These are phyloP conservation scores for Podaxis mareebaensis DNA, from an alignment of 768 basidiomycete genomes.

Conservation along the genomic window DNA sequence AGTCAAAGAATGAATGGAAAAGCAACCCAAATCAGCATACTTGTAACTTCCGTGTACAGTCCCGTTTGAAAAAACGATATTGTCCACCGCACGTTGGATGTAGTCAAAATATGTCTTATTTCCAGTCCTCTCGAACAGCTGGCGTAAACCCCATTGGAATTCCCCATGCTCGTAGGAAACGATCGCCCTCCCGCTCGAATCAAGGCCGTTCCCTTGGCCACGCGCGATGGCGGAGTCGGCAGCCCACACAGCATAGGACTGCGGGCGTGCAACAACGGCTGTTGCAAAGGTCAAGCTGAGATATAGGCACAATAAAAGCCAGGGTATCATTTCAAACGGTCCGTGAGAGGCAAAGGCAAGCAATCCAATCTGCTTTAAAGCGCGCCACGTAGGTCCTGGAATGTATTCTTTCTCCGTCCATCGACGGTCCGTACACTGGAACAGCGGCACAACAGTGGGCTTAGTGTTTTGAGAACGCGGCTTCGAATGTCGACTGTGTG, in stretches of 20 bases:
- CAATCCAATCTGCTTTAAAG: neutral
- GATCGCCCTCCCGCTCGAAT: slow-evolving; percentile 29
- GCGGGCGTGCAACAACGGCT: slow-evolving; percentile 26
- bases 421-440: neutral
- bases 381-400: neutral
- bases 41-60: slow-evolving; percentile 39
- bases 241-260: slow-evolving; percentile 45
- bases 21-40: slow-evolving; percentile 23
- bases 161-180: slow-evolving; percentile 44
- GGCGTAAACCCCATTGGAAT: slow-evolving; percentile 40
- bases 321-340: too few relatives aligned
- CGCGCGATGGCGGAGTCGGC: slow-evolving; percentile 45
- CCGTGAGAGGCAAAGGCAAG: too few relatives aligned
- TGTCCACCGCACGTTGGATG: slow-evolving; percentile 37
- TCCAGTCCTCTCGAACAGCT: slow-evolving; percentile 40
- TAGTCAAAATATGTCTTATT: slow-evolving; percentile 44
- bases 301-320: neutral
- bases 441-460: neutral
- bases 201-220: slow-evolving; percentile 43
- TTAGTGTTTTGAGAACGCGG: too few relatives aligned
- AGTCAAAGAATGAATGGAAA: neutral
- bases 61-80: slow-evolving; percentile 40
- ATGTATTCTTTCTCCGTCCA: neutral
- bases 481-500: neutral
- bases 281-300: neutral